phyloP scores from a whole-genome alignment of 2,329 filamentous ascomycete genomes.

The Phialophora tarda region DNA sequence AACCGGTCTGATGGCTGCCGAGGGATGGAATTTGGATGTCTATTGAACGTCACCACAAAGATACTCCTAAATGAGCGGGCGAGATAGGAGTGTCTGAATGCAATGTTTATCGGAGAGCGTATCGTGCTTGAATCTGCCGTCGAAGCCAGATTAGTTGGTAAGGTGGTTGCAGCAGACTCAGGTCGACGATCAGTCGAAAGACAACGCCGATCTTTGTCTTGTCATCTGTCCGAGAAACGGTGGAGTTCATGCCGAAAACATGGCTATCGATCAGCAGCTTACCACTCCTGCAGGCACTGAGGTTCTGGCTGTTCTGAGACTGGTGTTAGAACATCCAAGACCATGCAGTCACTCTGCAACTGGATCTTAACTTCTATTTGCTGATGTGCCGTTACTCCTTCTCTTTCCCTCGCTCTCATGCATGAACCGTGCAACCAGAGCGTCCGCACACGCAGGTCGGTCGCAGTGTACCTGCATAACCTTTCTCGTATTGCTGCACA shows the following conservation, averaged over 20 bases:
- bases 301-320: neutral
- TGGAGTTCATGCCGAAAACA: neutral
- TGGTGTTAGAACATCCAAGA: neutral
- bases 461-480: conserved; percentile 22
- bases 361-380: neutral
- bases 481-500: conserved; percentile 13
- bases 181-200: neutral
- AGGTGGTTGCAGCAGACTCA: neutral
- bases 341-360: neutral
- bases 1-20: neutral
- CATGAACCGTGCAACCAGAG: neutral
- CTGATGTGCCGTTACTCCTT: neutral
- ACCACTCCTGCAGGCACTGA: neutral
- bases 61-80: neutral
- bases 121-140: neutral
- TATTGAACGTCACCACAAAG: neutral
- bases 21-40: neutral
- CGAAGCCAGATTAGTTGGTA: neutral
- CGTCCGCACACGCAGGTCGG: no score
- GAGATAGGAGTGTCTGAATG: neutral
- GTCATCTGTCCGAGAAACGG: neutral
- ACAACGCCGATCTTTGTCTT: neutral
- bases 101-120: neutral
- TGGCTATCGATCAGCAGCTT: neutral
- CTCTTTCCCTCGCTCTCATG: neutral